A percentile compares a stretch with the other conserved stretches of the same genome.
Conservation (phyloP, 352 stramenopile species). For the Phytophthora agathidicida region DNA sequence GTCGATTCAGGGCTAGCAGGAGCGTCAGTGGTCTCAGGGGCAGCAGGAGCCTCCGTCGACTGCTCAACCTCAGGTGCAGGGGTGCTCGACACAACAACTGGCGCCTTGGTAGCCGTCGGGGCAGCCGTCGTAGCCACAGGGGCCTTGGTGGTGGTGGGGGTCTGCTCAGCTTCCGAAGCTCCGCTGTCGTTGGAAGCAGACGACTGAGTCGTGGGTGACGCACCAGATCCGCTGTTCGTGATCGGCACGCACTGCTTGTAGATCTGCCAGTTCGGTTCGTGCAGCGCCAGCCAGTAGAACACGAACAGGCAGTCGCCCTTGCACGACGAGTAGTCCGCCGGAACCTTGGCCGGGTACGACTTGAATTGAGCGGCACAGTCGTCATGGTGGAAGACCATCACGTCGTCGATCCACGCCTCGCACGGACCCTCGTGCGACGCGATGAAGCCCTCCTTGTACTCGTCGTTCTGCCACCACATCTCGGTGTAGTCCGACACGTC, state of each 20-base stretch:
- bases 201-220: background rate
- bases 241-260: constrained; percentile 42
- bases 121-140: background rate
- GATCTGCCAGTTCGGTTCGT: constrained; percentile 32
- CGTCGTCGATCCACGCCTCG: constrained; percentile 31
- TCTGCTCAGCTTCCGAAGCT: no score
- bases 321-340: constrained; percentile 19
- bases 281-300: constrained; percentile 29
- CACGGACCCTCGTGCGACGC: constrained; percentile 40
- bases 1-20: background rate
- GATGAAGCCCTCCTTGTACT: constrained; percentile 45
- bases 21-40: background rate
- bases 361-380: constrained; percentile 39
- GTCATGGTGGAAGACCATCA: constrained; percentile 26
- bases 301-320: constrained; percentile 21
- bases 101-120: background rate
- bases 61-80: constrained; percentile 1
- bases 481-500: constrained; percentile 34
- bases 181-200: background rate
- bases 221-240: constrained; percentile 20
- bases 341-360: constrained; percentile 36
- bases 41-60: no score
- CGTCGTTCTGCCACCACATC: constrained; percentile 41
- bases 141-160: background rate
- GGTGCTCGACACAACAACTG: background rate